Evolutionary conservation across 176 grass and related monocot genomes (phyloP).

Genomic region (Avena sativa): DNA sequence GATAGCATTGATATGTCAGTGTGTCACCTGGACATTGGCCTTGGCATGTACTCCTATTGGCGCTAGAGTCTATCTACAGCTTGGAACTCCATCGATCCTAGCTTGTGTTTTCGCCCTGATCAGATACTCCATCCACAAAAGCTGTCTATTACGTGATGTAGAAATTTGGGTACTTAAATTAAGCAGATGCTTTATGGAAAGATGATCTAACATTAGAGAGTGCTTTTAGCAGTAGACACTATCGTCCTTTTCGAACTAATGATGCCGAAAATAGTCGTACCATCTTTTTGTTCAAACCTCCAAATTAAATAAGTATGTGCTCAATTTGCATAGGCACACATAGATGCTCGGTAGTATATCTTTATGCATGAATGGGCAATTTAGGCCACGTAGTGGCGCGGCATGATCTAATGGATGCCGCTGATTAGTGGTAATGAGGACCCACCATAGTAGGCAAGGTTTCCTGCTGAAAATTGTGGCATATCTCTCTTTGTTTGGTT

Average conservation of each 20-base stretch:
- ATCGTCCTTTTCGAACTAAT: background rate
- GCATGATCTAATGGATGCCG: slow-evolving; percentile 15
- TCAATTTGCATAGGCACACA: background rate
- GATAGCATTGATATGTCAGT: background rate
- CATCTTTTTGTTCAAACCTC: background rate
- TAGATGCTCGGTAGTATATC: background rate
- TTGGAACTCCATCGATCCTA: background rate
- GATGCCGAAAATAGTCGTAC: background rate
- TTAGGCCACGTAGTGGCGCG: background rate
- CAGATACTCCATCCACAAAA: too few species aligned
- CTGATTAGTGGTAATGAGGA: slow-evolving; percentile 29
- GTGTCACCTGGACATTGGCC: background rate
- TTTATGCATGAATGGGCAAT: background rate
- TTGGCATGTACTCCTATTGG: slow-evolving; percentile 1
- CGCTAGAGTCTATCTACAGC: background rate
- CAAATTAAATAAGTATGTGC: background rate
- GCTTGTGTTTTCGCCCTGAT: background rate
- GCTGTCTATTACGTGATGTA: background rate
- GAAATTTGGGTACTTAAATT: background rate
- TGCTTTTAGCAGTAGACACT: background rate
- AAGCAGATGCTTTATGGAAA: background rate
- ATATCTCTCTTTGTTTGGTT: background rate
- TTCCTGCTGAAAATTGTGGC: background rate
- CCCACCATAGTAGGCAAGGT: background rate
- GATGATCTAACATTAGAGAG: background rate